Conservation (phyloP, 2,329 filamentous ascomycete species). For the Myotisia sp. region DNA sequence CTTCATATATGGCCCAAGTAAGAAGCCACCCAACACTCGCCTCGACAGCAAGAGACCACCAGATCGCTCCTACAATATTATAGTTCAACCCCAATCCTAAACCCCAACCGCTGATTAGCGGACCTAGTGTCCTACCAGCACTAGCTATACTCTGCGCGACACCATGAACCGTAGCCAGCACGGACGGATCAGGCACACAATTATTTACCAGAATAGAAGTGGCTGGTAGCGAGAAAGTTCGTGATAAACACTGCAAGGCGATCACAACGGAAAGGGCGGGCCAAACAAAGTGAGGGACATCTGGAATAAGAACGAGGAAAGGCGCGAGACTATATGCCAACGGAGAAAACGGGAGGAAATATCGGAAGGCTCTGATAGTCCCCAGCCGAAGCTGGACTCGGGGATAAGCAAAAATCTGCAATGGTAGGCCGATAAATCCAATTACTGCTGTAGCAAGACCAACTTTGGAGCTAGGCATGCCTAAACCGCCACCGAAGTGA, state of each 20-base stretch:
- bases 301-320: conserved; percentile 55
- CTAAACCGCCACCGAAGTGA: conserved; percentile 59
- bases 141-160: conserved; percentile 43
- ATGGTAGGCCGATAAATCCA: conserved; percentile 57
- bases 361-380: conserved; percentile 52
- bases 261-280: conserved; percentile 49
- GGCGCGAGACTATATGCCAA: conserved; percentile 55
- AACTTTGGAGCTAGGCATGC: conserved; percentile 55
- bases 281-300: conserved; percentile 44
- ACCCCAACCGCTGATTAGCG: conserved; percentile 40
- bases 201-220: conserved; percentile 49
- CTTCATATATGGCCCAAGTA: conserved; percentile 50
- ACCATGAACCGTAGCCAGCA: conserved; percentile 46
- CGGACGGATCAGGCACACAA: conserved; percentile 40
- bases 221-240: conserved; percentile 53
- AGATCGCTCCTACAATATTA: conserved; percentile 42
- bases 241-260: conserved; percentile 54
- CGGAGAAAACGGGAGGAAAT: conserved; percentile 57
- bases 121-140: conserved; percentile 42
- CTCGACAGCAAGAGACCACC: conserved; percentile 44
- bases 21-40: conserved; percentile 44
- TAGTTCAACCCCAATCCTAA: conserved; percentile 39
- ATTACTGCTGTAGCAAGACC: conserved; percentile 67
- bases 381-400: conserved; percentile 51
- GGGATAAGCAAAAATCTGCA: conserved; percentile 61